These are phyloP conservation scores for Camellia sinensis DNA, from an alignment of 148 eudicot genomes.

Conservation along the genomic window DNA sequence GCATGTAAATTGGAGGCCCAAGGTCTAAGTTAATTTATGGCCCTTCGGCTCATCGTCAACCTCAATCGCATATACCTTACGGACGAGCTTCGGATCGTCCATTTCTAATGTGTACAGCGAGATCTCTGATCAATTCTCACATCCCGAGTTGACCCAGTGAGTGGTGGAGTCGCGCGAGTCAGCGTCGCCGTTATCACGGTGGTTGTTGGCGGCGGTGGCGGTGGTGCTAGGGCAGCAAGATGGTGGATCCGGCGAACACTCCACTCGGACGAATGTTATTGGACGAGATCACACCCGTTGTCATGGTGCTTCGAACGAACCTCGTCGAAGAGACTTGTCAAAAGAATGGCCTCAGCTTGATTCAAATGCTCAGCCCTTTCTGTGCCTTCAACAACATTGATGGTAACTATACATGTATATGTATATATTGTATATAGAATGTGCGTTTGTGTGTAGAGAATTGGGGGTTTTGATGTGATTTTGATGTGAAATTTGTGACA, in stretches of 20 bases:
- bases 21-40: no score
- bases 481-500: constrained; percentile 27
- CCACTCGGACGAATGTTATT: constrained; percentile 67
- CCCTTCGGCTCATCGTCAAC: no score
- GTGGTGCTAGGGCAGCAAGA: constrained; percentile 16
- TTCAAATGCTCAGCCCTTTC: constrained; percentile 72
- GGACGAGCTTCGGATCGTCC: no score
- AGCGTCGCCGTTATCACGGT: neutral
- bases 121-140: neutral
- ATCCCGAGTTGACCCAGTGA: constrained; percentile 16
- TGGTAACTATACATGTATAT: constrained; percentile 33
- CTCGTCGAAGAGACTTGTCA: constrained; percentile 66
- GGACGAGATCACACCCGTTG: constrained; percentile 84
- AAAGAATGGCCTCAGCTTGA: constrained; percentile 57
- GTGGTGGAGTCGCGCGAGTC: neutral
- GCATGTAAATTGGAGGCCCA: no score
- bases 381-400: constrained; percentile 70
- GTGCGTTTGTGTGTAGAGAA: neutral
- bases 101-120: no score
- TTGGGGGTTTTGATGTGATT: no score
- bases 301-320: constrained; percentile 78
- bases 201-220: neutral
- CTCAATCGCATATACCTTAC: no score
- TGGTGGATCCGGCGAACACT: constrained; percentile 65
- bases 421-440: no score